Conservation (phyloP, 192 early-diverging fungal genomes). For the Coemansia sp. region DNA sequence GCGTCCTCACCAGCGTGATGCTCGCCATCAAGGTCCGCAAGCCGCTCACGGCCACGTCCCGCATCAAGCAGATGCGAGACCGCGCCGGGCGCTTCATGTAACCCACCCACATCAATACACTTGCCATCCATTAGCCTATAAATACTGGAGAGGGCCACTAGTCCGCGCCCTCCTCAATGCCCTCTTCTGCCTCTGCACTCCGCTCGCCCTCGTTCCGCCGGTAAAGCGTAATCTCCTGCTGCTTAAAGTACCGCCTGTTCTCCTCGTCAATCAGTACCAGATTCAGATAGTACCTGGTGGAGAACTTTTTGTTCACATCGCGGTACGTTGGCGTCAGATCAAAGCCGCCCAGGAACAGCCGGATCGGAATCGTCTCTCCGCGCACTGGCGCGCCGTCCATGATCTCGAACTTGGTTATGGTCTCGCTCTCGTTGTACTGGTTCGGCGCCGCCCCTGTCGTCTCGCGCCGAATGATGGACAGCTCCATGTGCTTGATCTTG, state of each 20-base stretch:
- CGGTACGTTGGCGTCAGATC: constrained; percentile 98
- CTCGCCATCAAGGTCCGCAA: constrained; percentile 57
- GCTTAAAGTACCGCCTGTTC: constrained; percentile 98
- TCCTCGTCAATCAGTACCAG: constrained; percentile 98
- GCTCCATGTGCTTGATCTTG: constrained; percentile 99
- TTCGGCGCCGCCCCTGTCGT: constrained; percentile 95
- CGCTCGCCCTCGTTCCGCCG: constrained; percentile 50
- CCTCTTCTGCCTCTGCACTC: background rate
- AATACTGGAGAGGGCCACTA: too few relatives aligned
- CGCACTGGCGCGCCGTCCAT: constrained; percentile 98
- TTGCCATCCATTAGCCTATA: too few relatives aligned
- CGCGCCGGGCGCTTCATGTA: constrained; percentile 24
- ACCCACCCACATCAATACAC: background rate
- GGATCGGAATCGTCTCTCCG: constrained; percentile 97
- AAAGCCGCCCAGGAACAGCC: constrained; percentile 93
- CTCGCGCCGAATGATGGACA: constrained; percentile 96
- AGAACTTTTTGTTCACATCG: constrained; percentile 99
- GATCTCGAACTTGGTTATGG: constrained; percentile 98
- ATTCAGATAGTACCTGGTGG: constrained; percentile 96
- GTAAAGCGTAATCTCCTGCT: constrained; percentile 92
- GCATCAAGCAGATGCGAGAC: constrained; percentile 34
- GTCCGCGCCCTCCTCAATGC: too few relatives aligned
- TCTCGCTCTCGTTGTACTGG: constrained; percentile 98
- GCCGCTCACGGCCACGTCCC: constrained; percentile 36
- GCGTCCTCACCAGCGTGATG: constrained; percentile 63